These are phyloP conservation scores for Omphalotus guepiniiformis DNA, from an alignment of 768 basidiomycete genomes.

Conservation along the genomic window DNA sequence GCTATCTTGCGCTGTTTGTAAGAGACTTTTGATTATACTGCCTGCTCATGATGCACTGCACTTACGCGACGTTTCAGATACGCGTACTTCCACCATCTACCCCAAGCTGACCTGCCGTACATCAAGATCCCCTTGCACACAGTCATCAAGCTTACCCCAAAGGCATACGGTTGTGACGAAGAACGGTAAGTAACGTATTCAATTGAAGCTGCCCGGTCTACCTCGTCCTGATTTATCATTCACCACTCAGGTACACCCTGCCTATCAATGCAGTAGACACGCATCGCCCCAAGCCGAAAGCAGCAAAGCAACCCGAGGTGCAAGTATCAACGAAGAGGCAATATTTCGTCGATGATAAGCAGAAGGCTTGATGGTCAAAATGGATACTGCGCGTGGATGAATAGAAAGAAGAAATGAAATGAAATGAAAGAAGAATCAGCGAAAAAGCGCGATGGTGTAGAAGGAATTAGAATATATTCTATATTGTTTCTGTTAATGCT, in stretches of 20 bases:
- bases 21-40: constrained; percentile 21
- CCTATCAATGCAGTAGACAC: constrained; percentile 95
- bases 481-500: too few species aligned
- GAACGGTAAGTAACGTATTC: constrained; percentile 57
- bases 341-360: constrained; percentile 33
- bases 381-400: neutral
- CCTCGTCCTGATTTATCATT: neutral
- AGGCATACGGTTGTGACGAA: constrained; percentile 98
- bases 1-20: constrained; percentile 79
- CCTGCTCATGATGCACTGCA: constrained; percentile 3
- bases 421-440: neutral
- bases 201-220: neutral
- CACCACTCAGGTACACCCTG: constrained; percentile 64
- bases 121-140: constrained; percentile 98
- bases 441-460: too few species aligned
- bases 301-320: constrained; percentile 25
- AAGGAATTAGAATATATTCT: too few species aligned
- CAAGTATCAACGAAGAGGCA: constrained; percentile 35
- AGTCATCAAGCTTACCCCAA: constrained; percentile 96
- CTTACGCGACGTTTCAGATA: constrained; percentile 57
- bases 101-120: constrained; percentile 93
- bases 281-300: constrained; percentile 65
- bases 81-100: constrained; percentile 92
- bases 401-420: constrained; percentile 12
- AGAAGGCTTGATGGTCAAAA: constrained; percentile 2